Evolutionary conservation across 1,139 yeast genomes (phyloP).

Genomic region (Magnusiomyces paraingens): DNA sequence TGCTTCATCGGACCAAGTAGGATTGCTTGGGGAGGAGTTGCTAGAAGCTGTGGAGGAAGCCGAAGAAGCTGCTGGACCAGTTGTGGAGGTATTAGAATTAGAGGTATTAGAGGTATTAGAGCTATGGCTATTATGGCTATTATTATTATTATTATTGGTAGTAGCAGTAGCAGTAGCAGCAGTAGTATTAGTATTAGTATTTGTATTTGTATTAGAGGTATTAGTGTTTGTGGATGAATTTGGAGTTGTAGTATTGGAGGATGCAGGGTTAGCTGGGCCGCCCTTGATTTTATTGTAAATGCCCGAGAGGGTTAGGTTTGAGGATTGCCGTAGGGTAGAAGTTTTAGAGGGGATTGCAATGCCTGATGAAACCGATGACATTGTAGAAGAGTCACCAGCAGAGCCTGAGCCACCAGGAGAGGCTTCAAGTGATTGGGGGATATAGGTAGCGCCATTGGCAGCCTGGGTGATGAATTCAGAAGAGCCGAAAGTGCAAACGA

Average conservation of each 20-base stretch:
- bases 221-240: too few species aligned
- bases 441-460: conserved; percentile 27
- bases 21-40: conserved; percentile 36
- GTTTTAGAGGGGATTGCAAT: conserved; percentile 34
- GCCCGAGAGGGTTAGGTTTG: conserved; percentile 5
- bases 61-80: too few species aligned
- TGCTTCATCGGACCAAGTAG: conserved; percentile 87
- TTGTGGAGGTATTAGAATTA: too few species aligned
- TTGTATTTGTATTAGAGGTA: not conserved
- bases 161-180: too few species aligned
- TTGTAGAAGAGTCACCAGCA: conserved; percentile 1
- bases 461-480: conserved; percentile 80
- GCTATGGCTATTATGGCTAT: too few species aligned
- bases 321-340: conserved; percentile 7
- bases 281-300: conserved; percentile 3
- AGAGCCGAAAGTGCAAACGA: conserved; percentile 88
- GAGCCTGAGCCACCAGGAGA: not conserved
- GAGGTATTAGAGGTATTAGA: too few species aligned
- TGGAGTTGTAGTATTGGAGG: not conserved
- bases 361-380: conserved; percentile 20
- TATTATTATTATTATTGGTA: too few species aligned
- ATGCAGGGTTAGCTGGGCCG: not conserved
- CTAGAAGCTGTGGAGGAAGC: conserved; percentile 13
- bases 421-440: not conserved
- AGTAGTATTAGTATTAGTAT: too few species aligned